Percentiles rank a stretch among this genome's conserved stretches.
These are phyloP conservation scores for Hirsutella minnesotensis DNA, from an alignment of 2,329 filamentous ascomycete species.

Conservation along the genomic window DNA sequence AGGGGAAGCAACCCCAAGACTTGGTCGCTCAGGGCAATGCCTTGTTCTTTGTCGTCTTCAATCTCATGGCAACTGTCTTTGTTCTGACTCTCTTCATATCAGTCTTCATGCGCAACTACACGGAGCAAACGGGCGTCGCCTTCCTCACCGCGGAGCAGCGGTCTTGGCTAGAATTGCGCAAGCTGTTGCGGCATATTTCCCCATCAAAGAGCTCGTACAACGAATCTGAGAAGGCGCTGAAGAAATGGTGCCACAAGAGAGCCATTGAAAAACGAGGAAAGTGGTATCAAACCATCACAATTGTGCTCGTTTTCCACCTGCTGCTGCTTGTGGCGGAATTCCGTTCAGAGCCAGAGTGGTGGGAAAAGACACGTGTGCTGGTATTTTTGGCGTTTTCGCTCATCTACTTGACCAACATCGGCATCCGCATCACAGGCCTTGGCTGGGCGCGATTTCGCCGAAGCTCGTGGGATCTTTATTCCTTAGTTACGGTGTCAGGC, in stretches of 20 bases:
- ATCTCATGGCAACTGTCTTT: slow-evolving; percentile 90
- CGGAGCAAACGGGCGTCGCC: slow-evolving; percentile 93
- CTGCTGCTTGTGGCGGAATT: slow-evolving; percentile 76
- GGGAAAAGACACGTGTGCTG: slow-evolving; percentile 59
- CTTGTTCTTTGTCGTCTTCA: slow-evolving; percentile 92
- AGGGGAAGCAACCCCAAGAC: slow-evolving; percentile 58
- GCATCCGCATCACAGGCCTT: slow-evolving; percentile 74
- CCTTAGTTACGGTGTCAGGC: slow-evolving; percentile 65
- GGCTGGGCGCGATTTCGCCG: slow-evolving; percentile 85
- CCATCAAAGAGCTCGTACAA: slow-evolving; percentile 85
- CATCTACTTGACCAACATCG: slow-evolving; percentile 71
- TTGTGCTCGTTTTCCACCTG: slow-evolving; percentile 70
- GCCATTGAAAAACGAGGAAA: slow-evolving; percentile 88
- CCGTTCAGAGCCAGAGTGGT: slow-evolving; percentile 59
- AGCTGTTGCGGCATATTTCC: slow-evolving; percentile 82
- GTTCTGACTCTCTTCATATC: slow-evolving; percentile 95
- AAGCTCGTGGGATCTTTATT: slow-evolving; percentile 94
- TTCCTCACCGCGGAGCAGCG: slow-evolving; percentile 92
- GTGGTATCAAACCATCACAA: slow-evolving; percentile 79
- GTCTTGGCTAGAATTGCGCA: slow-evolving; percentile 91
- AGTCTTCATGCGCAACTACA: slow-evolving; percentile 99
- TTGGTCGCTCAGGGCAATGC: slow-evolving; percentile 72
- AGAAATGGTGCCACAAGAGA: slow-evolving; percentile 87
- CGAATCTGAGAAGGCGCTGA: slow-evolving; percentile 65
- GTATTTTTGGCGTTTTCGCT: slow-evolving; percentile 74